Percentiles rank a stretch among this genome's conserved stretches.
Evolutionary conservation across 306 rosid species (phyloP).

Genomic region (Inga laurina): DNA sequence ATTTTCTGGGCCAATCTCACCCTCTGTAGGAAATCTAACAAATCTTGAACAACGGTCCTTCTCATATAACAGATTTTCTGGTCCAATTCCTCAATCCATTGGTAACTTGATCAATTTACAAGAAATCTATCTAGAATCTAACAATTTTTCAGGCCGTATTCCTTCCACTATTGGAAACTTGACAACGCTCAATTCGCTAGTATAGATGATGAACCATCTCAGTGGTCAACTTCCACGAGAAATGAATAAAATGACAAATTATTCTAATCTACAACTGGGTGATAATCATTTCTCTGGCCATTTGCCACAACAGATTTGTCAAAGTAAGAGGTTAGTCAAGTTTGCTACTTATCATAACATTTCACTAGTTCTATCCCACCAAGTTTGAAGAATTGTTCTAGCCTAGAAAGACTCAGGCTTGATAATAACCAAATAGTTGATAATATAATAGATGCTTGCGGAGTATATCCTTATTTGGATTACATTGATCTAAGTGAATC

Average conservation of each 20-base stretch:
- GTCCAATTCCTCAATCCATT: neutral
- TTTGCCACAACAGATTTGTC: slow-evolving; percentile 27
- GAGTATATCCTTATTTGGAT: neutral
- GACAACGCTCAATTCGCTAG: neutral
- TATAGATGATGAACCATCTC: neutral
- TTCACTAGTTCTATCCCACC: slow-evolving; percentile 11
- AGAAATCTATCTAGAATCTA: neutral
- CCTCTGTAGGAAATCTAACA: neutral
- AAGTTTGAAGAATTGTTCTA: slow-evolving; percentile 28
- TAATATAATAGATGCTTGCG: neutral
- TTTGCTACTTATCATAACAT: neutral
- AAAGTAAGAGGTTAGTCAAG: neutral
- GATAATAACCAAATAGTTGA: neutral
- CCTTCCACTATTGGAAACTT: slow-evolving; percentile 7
- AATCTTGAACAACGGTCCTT: neutral
- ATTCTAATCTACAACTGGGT: neutral
- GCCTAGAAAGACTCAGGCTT: slow-evolving; percentile 26
- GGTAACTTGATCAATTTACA: neutral
- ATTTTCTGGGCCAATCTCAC: slow-evolving; percentile 5
- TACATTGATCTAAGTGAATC: neutral
- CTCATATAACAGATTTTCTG: neutral
- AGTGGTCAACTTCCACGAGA: slow-evolving; percentile 13
- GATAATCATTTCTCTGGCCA: slow-evolving; percentile 15
- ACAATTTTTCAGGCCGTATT: neutral
- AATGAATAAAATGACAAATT: slow-evolving; percentile 1